Base-by-base conservation (phyloP, 1,284 basidiomycete species). In the Ustilago bromivora region DNA sequence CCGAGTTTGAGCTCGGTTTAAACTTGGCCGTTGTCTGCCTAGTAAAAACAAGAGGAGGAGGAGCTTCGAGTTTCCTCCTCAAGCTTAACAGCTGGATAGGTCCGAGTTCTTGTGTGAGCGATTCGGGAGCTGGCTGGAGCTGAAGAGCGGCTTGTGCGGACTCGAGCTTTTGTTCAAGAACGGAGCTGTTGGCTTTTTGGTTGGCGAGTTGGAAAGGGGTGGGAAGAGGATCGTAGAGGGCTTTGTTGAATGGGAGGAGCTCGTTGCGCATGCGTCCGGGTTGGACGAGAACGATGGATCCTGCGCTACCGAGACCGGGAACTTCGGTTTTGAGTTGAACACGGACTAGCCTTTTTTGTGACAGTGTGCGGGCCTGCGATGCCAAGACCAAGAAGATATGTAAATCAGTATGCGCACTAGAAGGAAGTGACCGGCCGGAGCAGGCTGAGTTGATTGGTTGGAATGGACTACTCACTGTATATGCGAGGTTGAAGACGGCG, bases 201-300 rank as follows among this genome's bases (percentile, higher is more conserved):
- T 56, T 23, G 6, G 74, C 56, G n/a, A 69, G 56, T 17, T 66
- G 61, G 51, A 65, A 67, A 12, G 73, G 73, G 2, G 74, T 76
- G 2, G 69, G 66, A 6, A 77, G 60, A 31, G 75, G 75, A 52
- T 64, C 53, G 58, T 77, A 77, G 57, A 69, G 28, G 64, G 75
- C 75, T 66, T 70, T 66, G 13, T 47, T 11, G 0, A 17, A 3
- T 17, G 75, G 75, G 12, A 77, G 57, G 23, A 77, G 66, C 59
- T 64, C 53, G 70, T 77, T 77, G 51, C 75, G 75, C 75, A 77
- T 77, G 31, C 70, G 70, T 46, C 75, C 75, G 0, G 75, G 75
- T 17, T 70, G 70, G 55, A 77, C 75, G 38, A 77, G 75, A 11
- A 72, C 70, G 23, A 66, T 55, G 54, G 47, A 57, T 9, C 70